Percentiles rank a stretch among this genome's conserved stretches.
Evolutionary conservation across 352 stramenopile genomes (phyloP).

Genomic region (Globisporangium polare): DNA sequence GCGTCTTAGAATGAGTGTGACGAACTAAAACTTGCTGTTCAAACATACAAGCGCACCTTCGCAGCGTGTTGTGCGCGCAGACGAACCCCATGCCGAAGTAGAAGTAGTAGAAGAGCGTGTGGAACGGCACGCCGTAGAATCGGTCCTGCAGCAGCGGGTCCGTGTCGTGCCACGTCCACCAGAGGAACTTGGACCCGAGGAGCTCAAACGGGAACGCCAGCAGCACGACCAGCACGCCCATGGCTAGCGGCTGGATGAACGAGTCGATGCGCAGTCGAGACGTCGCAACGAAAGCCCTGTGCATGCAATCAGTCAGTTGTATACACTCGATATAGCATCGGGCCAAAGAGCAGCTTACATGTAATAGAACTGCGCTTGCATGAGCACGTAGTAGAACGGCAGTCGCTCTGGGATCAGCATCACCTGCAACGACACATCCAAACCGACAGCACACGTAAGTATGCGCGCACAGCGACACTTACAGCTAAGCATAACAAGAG

Average conservation of each 20-base stretch:
- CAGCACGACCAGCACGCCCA: constrained; percentile 51
- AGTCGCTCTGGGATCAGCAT: constrained; percentile 55
- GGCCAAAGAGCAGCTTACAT: constrained; percentile 44
- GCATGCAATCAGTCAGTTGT: background rate
- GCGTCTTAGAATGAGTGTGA: background rate
- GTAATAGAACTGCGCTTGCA: constrained; percentile 78
- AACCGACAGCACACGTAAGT: background rate
- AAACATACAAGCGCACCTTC: constrained; percentile 28
- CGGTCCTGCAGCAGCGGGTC: constrained; percentile 60
- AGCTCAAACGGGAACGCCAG: constrained; percentile 72
- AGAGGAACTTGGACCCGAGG: constrained; percentile 75
- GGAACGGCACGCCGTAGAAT: constrained; percentile 59
- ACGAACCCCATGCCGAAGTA: constrained; percentile 57
- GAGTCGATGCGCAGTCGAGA: constrained; percentile 66
- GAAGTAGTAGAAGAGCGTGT: constrained; percentile 65
- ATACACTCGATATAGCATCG: no score
- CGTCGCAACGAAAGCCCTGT: constrained; percentile 70
- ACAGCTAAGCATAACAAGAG: no score
- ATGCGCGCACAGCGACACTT: background rate
- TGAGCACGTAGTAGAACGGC: constrained; percentile 59
- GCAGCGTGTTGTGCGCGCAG: constrained; percentile 47
- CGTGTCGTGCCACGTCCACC: constrained; percentile 85
- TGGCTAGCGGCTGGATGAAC: constrained; percentile 68
- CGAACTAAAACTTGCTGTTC: background rate
- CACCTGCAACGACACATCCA: constrained; percentile 17